Conservation (phyloP, 129 eudicot species). For the Tagetes erecta region DNA sequence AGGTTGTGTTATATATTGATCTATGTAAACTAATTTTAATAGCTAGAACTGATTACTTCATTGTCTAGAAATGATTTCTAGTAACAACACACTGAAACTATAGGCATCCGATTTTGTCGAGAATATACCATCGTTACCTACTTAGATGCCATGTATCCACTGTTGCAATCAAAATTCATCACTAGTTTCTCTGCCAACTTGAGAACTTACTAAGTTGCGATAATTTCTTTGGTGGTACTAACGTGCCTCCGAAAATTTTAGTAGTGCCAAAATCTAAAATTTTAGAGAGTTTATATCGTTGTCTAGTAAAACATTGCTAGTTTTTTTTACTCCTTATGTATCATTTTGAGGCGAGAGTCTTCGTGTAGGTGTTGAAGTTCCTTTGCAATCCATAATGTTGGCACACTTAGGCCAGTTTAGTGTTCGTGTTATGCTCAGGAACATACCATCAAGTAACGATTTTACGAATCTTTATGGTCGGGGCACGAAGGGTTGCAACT, state of each 20-base stretch:
- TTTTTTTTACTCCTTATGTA: slow-evolving; percentile 44
- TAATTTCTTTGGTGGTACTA: slow-evolving; percentile 41
- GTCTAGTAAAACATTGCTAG: slow-evolving; percentile 45
- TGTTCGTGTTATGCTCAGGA: too few species aligned
- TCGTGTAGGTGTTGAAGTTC: slow-evolving; percentile 58
- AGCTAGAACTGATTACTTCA: background rate
- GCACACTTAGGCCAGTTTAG: slow-evolving; percentile 50
- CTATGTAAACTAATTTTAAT: too few species aligned
- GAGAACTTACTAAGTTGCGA: slow-evolving; percentile 48
- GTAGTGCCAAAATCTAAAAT: slow-evolving; percentile 61
- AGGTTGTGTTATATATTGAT: too few species aligned
- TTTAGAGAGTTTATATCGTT: slow-evolving; percentile 40
- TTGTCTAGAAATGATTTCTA: slow-evolving; percentile 32
- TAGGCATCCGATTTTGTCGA: slow-evolving; percentile 41
- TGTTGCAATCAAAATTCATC: background rate
- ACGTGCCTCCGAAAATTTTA: slow-evolving; percentile 33
- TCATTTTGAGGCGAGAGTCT: slow-evolving; percentile 45
- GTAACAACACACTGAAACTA: slow-evolving; percentile 42
- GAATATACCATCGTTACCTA: slow-evolving; percentile 38
- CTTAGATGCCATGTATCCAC: slow-evolving; percentile 52
- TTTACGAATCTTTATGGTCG: too few species aligned
- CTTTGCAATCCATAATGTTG: slow-evolving; percentile 45
- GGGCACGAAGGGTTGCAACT: too few species aligned
- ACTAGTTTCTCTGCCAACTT: background rate
- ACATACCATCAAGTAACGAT: too few species aligned